phyloP scores from a whole-genome alignment of 2,329 filamentous ascomycete genomes.

The Rhynchosporium graminicola region DNA sequence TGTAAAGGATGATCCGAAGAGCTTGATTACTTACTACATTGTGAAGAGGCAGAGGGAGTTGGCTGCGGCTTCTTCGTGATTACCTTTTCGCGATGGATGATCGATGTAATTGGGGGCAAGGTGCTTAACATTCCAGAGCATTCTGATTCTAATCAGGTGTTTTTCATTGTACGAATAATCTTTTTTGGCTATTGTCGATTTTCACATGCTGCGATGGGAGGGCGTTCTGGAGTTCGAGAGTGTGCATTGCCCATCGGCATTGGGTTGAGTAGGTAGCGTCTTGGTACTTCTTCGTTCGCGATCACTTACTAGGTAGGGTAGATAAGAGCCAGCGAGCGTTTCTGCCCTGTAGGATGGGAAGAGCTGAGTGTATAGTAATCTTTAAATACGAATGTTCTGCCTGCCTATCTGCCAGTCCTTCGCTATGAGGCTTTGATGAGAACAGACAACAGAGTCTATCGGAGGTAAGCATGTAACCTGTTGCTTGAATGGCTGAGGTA shows the following conservation, averaged over 20 bases:
- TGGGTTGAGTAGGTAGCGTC: background rate
- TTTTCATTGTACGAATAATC: background rate
- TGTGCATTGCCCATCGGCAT: background rate
- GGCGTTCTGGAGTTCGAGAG: constrained; percentile 11
- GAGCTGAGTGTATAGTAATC: background rate
- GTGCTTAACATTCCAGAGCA: background rate
- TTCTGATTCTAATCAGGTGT: too few relatives aligned
- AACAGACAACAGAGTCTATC: too few relatives aligned
- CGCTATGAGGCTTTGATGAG: background rate
- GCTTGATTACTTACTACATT: constrained; percentile 78
- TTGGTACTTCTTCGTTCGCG: background rate
- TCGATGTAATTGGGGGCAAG: constrained; percentile 4
- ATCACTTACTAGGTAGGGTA: background rate
- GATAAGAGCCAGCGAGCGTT: background rate
- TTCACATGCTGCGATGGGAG: background rate
- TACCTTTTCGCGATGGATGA: background rate
- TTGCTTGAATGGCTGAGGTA: too few relatives aligned
- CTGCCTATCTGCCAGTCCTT: background rate
- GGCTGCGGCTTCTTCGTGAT: constrained; percentile 26
- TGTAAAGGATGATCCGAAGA: constrained; percentile 72
- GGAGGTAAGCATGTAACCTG: too few relatives aligned
- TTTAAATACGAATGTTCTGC: background rate
- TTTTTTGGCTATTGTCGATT: background rate
- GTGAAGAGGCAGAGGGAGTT: constrained; percentile 66
- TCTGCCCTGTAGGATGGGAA: background rate